Evolutionary conservation across 768 basidiomycete species (phyloP).

Genomic region (Plicaturopsis crispa): DNA sequence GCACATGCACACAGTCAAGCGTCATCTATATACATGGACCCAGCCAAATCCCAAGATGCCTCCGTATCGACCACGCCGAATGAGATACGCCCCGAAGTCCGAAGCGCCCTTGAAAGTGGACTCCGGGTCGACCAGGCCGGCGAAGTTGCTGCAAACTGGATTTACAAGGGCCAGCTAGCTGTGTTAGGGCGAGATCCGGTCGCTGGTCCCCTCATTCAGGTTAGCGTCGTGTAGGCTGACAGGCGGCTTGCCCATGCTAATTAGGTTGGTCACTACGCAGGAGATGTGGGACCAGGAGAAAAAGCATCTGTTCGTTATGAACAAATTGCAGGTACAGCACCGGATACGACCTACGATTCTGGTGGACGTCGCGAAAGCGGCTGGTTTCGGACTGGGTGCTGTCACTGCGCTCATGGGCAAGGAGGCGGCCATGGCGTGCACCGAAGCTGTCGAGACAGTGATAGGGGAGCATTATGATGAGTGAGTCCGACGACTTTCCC

Average conservation of each 20-base stretch:
- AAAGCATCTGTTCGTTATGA: conserved; percentile 83
- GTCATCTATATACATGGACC: conserved; percentile 44
- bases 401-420: conserved; percentile 82
- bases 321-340: conserved; percentile 80
- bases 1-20: no score
- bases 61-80: conserved; percentile 49
- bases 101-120: conserved; percentile 49
- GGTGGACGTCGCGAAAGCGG: conserved; percentile 77
- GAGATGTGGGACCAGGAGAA: conserved; percentile 98
- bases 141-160: conserved; percentile 93
- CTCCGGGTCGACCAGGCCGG: conserved; percentile 94
- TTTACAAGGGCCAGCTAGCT: conserved; percentile 83
- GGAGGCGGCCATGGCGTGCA: conserved; percentile 97
- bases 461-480: conserved; percentile 99
- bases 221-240: conserved; percentile 23
- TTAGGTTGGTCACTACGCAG: conserved; percentile 30
- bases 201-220: conserved; percentile 68
- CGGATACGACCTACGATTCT: conserved; percentile 76
- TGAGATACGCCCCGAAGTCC: conserved; percentile 41
- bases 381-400: conserved; percentile 82
- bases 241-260: conserved; percentile 1
- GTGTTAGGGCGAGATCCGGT: conserved; percentile 55
- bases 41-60: conserved; percentile 23
- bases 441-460: conserved; percentile 95
- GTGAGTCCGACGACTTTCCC: conserved; percentile 41